A percentile compares a stretch with the other conserved stretches of the same genome.
Evolutionary conservation across 2,329 filamentous ascomycete genomes (phyloP).

Genomic region (Gremmenia infestans): DNA sequence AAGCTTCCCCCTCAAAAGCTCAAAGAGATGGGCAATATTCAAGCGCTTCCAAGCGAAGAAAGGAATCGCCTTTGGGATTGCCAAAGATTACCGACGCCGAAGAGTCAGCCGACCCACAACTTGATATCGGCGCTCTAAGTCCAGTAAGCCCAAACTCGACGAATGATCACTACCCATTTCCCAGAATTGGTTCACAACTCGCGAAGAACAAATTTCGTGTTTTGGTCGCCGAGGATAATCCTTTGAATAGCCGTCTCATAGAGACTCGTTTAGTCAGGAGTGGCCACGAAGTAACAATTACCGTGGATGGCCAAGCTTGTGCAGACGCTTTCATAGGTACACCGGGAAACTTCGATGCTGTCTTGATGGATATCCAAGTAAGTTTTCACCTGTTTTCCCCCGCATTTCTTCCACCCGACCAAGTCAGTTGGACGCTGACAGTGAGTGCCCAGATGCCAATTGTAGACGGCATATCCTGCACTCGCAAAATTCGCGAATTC

Average conservation of each 20-base stretch:
- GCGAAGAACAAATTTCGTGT: slow-evolving; percentile 38
- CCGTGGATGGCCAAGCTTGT: slow-evolving; percentile 69
- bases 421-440: neutral
- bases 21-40: neutral
- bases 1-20: neutral
- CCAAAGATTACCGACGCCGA: neutral
- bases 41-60: neutral
- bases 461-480: slow-evolving; percentile 15
- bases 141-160: neutral
- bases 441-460: slow-evolving; percentile 13
- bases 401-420: too few relatives aligned
- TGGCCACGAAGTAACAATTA: slow-evolving; percentile 65
- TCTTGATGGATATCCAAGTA: slow-evolving; percentile 21
- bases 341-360: slow-evolving; percentile 14
- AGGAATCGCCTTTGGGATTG: neutral
- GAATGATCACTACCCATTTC: neutral
- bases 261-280: slow-evolving; percentile 70
- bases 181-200: slow-evolving; percentile 4
- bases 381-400: neutral
- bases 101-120: neutral
- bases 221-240: slow-evolving; percentile 75
- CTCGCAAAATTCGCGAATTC: slow-evolving; percentile 15
- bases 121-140: neutral
- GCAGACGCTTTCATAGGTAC: slow-evolving; percentile 64
- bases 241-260: slow-evolving; percentile 74